Conservation (phyloP, 495 filamentous ascomycete species). For the Aspergillus conjunctus region DNA sequence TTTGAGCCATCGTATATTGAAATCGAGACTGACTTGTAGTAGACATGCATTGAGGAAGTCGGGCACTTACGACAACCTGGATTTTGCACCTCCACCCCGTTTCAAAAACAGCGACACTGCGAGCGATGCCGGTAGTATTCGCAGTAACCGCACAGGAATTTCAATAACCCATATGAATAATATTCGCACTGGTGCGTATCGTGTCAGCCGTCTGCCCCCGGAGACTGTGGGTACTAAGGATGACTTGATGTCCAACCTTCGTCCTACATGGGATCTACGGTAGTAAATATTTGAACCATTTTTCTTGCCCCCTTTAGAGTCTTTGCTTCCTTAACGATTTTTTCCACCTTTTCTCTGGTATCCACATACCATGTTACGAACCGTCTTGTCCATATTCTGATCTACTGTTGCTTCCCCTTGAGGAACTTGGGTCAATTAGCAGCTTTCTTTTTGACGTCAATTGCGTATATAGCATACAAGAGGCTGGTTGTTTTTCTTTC, state of each 20-base stretch:
- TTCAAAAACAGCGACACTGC: constrained; percentile 70
- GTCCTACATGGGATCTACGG: constrained; percentile 76
- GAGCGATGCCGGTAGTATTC: constrained; percentile 89
- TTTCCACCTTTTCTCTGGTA: constrained; percentile 33
- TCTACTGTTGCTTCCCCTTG: constrained; percentile 28
- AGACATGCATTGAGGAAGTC: constrained; percentile 89
- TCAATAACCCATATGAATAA: constrained; percentile 70
- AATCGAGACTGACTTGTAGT: constrained; percentile 30
- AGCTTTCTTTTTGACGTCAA: constrained; percentile 17
- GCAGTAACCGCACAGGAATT: constrained; percentile 80
- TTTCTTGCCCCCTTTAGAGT: constrained; percentile 6
- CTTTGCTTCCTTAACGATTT: constrained; percentile 34
- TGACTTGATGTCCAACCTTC: constrained; percentile 67
- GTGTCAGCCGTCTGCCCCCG: constrained; percentile 80
- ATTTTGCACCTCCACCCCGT: constrained; percentile 91
- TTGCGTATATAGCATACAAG: constrained; percentile 27
- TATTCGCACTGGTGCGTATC: constrained; percentile 86
- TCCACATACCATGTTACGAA: constrained; percentile 37
- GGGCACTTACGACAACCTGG: constrained; percentile 82
- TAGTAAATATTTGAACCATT: constrained; percentile 26
- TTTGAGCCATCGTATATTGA: constrained; percentile 4
- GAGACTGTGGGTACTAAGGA: constrained; percentile 81
- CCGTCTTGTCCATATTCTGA: constrained; percentile 25
- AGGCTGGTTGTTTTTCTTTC: constrained; percentile 17
- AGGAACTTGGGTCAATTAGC: constrained; percentile 29